These are phyloP conservation scores for Daldinia sp. DNA, from an alignment of 2,329 filamentous ascomycete species.

Conservation along the genomic window DNA sequence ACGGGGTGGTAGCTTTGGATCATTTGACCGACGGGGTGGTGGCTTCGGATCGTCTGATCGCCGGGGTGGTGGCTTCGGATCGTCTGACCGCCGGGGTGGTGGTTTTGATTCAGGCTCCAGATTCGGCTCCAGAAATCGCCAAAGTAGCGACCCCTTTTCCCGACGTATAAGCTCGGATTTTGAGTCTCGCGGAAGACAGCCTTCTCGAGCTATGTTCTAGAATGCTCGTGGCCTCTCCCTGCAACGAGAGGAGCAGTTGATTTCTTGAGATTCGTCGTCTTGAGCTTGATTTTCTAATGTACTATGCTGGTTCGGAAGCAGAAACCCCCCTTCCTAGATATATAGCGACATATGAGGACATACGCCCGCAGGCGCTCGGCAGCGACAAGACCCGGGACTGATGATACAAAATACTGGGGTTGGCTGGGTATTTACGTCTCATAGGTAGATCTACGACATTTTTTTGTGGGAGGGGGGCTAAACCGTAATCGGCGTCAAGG, in stretches of 20 bases:
- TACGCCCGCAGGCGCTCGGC: not conserved
- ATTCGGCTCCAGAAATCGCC: not conserved
- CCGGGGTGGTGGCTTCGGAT: not conserved
- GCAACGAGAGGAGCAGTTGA: not conserved
- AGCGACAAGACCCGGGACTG: not conserved
- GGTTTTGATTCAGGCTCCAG: not conserved
- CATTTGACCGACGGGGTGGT: too few species aligned
- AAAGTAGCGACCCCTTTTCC: not conserved
- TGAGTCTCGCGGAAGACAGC: not conserved
- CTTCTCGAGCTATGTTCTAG: constrained; percentile 19
- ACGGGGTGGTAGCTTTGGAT: not conserved
- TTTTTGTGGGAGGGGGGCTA: constrained; percentile 13
- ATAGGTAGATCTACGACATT: constrained; percentile 11
- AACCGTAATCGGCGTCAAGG: constrained; percentile 37
- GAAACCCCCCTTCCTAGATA: constrained; percentile 12
- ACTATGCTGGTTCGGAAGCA: constrained; percentile 19
- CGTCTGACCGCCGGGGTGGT: not conserved
- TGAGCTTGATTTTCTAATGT: constrained; percentile 22
- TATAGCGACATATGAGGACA: constrained; percentile 18
- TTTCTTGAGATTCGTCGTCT: constrained; percentile 5
- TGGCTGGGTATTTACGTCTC: constrained; percentile 2
- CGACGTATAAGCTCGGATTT: not conserved
- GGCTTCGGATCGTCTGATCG: constrained; percentile 2
- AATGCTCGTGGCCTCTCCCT: not conserved
- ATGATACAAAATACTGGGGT: constrained; percentile 15